Evolutionary conservation across 495 filamentous ascomycete species (phyloP).

Genomic region (Trichoderma asperelloides): DNA sequence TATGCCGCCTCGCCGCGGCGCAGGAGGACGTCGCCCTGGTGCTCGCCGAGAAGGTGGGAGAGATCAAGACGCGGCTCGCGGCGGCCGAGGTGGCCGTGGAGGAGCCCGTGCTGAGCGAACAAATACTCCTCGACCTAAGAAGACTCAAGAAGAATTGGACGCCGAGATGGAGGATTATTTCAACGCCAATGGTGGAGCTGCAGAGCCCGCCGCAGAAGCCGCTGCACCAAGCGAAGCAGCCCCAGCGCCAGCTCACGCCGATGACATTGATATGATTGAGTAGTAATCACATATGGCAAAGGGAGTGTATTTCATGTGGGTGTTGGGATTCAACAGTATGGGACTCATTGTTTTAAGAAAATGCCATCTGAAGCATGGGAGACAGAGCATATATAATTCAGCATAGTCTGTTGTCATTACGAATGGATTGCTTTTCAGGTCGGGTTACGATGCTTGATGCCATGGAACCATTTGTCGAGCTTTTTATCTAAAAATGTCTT

Average conservation of each 20-base stretch:
- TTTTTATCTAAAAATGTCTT: background rate
- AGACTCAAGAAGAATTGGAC: conserved; percentile 89
- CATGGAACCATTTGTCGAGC: background rate
- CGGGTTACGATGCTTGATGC: background rate
- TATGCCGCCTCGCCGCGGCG: conserved; percentile 30
- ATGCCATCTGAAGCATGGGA: background rate
- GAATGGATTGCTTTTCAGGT: conserved; percentile 3
- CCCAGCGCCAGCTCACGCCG: conserved; percentile 8
- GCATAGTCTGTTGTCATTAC: background rate
- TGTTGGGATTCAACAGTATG: background rate
- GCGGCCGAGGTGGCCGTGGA: conserved; percentile 26
- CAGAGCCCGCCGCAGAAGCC: conserved; percentile 11
- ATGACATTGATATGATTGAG: conserved; percentile 26
- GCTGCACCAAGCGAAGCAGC: conserved; percentile 2
- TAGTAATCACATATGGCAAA: background rate
- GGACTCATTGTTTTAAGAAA: background rate
- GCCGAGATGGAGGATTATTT: conserved; percentile 97
- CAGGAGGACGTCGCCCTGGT: conserved; percentile 43
- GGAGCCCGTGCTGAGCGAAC: conserved; percentile 8
- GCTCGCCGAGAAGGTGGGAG: conserved; percentile 30
- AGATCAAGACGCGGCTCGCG: conserved; percentile 26
- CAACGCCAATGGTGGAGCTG: conserved; percentile 13
- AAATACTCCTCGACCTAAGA: conserved; percentile 52
- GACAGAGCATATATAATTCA: background rate
- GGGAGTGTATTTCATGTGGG: background rate